Evolutionary conservation across 148 eudicot species (phyloP).

Genomic region (Polygonum aviculare): DNA sequence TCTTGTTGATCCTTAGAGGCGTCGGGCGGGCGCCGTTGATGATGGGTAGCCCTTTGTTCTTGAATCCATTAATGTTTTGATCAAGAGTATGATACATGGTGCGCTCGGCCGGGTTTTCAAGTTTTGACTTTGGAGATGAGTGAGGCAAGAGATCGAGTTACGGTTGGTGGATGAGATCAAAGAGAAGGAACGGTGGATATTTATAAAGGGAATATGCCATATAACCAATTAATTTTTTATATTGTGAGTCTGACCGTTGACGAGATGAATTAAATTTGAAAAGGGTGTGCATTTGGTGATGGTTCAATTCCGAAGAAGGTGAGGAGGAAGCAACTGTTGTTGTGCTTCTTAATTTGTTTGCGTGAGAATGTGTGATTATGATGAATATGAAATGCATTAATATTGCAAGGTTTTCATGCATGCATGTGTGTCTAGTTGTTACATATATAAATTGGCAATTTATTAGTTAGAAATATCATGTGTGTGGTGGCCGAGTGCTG

Average conservation of each 20-base stretch:
- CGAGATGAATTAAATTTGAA: neutral
- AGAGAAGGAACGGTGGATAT: neutral
- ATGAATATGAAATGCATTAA: neutral
- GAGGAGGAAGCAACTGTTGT: neutral
- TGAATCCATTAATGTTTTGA: neutral
- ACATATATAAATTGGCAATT: no score
- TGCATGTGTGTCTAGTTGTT: neutral
- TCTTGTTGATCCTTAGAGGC: slow-evolving; percentile 2
- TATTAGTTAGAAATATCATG: neutral
- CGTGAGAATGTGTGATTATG: neutral
- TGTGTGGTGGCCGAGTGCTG: no score
- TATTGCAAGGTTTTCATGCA: neutral
- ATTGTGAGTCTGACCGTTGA: slow-evolving; percentile 3
- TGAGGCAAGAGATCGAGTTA: neutral
- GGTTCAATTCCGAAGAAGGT: neutral
- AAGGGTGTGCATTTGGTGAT: neutral
- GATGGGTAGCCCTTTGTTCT: slow-evolving; percentile 1
- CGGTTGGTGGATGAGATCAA: neutral
- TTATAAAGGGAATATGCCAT: neutral
- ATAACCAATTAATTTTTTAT: neutral
- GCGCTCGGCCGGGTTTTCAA: neutral
- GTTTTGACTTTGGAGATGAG: neutral
- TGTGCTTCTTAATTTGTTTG: neutral
- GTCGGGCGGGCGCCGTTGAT: slow-evolving; percentile 2
- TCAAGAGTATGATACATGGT: neutral